phyloP scores from a whole-genome alignment of 2,329 filamentous ascomycete species.

The Alternaria sp. region DNA sequence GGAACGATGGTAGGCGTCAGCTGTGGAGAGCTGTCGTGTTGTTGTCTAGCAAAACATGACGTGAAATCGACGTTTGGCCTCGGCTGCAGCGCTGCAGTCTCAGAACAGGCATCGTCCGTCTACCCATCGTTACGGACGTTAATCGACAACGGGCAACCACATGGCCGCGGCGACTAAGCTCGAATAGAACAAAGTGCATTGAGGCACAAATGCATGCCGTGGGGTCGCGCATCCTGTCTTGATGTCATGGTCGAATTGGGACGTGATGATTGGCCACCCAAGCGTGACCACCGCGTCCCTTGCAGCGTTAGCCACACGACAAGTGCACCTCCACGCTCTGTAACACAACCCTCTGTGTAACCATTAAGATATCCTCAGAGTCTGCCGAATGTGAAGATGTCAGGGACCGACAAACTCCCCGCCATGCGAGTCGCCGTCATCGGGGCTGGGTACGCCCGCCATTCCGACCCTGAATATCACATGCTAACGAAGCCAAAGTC shows the following conservation, averaged over 20 bases:
- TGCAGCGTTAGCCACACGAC: neutral
- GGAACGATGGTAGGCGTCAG: neutral
- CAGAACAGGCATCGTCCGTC: constrained; percentile 1
- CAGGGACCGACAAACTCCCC: constrained; percentile 22
- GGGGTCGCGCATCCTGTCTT: neutral
- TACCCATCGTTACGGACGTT: neutral
- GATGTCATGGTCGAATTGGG: neutral
- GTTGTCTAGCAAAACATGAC: neutral
- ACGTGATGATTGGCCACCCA: neutral
- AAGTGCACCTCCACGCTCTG: neutral
- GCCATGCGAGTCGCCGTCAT: constrained; percentile 40
- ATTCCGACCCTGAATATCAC: neutral
- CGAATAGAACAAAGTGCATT: neutral
- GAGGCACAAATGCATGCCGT: neutral
- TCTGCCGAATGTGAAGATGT: constrained; percentile 8
- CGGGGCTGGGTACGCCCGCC: constrained; percentile 35
- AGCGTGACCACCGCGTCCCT: neutral
- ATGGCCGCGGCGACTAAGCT: neutral
- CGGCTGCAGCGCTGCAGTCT: constrained; percentile 1
- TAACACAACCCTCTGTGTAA: neutral
- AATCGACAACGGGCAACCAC: neutral
- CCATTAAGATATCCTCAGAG: neutral
- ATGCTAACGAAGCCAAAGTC: constrained; percentile 20
- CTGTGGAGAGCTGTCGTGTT: neutral
- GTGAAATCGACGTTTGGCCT: constrained; percentile 1